Conservation (phyloP, 805 yeast genomes). For the Diddensiella caesifluorescens region DNA sequence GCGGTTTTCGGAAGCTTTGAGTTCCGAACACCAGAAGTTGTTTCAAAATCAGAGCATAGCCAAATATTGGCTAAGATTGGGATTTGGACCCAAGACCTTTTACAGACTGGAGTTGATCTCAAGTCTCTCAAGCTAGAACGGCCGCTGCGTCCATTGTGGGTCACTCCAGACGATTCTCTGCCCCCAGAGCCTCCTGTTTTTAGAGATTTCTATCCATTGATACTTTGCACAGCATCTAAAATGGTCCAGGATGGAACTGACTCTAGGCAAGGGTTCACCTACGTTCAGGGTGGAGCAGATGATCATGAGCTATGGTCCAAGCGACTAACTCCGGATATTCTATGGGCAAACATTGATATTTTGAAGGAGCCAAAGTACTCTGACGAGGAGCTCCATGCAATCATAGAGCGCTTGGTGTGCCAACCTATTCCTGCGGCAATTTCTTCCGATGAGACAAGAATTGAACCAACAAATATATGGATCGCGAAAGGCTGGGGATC, state of each 20-base stretch:
- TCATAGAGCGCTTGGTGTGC: constrained; percentile 10
- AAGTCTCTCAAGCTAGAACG: constrained; percentile 38
- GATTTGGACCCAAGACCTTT: constrained; percentile 42
- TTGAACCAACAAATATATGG: constrained; percentile 14
- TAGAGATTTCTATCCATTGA: constrained; percentile 38
- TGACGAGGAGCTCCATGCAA: constrained; percentile 16
- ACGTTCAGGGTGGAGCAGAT: constrained; percentile 92
- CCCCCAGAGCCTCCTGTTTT: constrained; percentile 35
- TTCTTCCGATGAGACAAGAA: neutral
- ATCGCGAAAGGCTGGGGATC: constrained; percentile 7
- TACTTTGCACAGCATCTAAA: constrained; percentile 59
- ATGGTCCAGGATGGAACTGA: constrained; percentile 55
- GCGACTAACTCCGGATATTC: constrained; percentile 45
- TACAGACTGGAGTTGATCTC: constrained; percentile 38
- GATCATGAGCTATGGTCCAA: constrained; percentile 86
- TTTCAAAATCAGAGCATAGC: constrained; percentile 52
- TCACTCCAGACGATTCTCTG: constrained; percentile 47
- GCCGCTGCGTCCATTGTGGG: constrained; percentile 65
- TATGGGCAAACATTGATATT: constrained; percentile 44
- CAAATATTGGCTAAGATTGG: constrained; percentile 48
- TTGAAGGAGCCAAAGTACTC: constrained; percentile 12
- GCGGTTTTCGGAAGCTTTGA: constrained; percentile 42
- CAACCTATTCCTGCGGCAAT: too few species aligned
- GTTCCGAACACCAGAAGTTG: constrained; percentile 46
- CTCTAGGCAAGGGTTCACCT: constrained; percentile 44